phyloP scores from a whole-genome alignment of 1,284 basidiomycete species.

The Tylopilus orsonianus region DNA sequence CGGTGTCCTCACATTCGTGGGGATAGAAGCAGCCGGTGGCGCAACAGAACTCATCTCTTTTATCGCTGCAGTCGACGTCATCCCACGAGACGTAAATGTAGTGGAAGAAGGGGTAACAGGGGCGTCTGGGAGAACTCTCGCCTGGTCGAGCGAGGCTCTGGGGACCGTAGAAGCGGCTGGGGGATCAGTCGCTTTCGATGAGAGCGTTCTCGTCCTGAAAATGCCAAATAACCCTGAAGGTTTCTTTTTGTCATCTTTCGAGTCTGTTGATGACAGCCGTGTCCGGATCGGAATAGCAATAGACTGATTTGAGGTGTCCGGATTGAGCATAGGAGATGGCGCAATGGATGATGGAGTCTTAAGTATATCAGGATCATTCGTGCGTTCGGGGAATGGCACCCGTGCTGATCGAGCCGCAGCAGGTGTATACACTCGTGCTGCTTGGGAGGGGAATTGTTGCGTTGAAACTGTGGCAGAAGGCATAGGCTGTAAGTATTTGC shows the following conservation, averaged over 20 bases:
- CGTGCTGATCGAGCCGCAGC: slow-evolving; percentile 21
- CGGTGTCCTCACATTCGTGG: slow-evolving; percentile 15
- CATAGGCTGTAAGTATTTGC: slow-evolving; percentile 33
- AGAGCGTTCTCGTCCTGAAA: slow-evolving; percentile 35
- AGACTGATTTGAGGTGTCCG: slow-evolving; percentile 16
- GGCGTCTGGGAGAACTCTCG: slow-evolving; percentile 15
- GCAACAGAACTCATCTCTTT: slow-evolving; percentile 18
- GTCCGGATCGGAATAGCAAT: slow-evolving; percentile 21
- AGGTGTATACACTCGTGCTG: slow-evolving; percentile 25
- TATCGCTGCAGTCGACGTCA: slow-evolving; percentile 5
- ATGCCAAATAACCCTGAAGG: slow-evolving; percentile 31
- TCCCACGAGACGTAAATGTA: slow-evolving; percentile 15
- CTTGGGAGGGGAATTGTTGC: slow-evolving; percentile 32
- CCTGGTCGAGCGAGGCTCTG: slow-evolving; percentile 26
- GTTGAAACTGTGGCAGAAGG: slow-evolving; percentile 23
- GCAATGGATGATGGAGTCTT: slow-evolving; percentile 57
- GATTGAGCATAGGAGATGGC: slow-evolving; percentile 38
- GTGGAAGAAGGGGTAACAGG: slow-evolving; percentile 1
- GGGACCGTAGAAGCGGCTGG: slow-evolving; percentile 15
- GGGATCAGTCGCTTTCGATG: slow-evolving; percentile 30
- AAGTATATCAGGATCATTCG: slow-evolving; percentile 45
- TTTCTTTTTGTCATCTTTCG: slow-evolving; percentile 35
- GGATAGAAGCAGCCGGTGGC: slow-evolving; percentile 2
- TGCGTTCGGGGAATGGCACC: slow-evolving; percentile 17
- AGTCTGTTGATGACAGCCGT: slow-evolving; percentile 32